A percentile compares a stretch with the other conserved stretches of the same genome.
Conservation (phyloP, 192 early-diverging fungal species). For the Ambispora gerdemannii region DNA sequence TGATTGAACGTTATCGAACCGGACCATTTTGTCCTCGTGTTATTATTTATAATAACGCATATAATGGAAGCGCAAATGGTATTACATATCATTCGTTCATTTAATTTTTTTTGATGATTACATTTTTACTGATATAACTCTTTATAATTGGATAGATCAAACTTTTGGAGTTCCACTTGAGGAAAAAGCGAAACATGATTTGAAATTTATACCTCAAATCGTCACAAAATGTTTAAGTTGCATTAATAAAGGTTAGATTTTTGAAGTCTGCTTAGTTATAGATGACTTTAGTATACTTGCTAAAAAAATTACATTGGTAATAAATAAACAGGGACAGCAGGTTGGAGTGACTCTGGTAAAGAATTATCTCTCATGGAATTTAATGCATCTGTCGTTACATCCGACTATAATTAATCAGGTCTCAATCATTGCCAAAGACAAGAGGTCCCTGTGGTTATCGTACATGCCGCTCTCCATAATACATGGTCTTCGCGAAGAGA, state of each 20-base stretch:
- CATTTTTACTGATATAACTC: neutral
- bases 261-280: neutral
- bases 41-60: constrained; percentile 66
- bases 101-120: neutral
- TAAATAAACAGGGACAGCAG: constrained; percentile 3
- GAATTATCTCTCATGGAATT: neutral
- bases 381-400: neutral
- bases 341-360: constrained; percentile 10
- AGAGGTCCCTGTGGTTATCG: constrained; percentile 59
- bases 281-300: too few species aligned
- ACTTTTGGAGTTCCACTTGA: constrained; percentile 74
- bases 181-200: constrained; percentile 58
- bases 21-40: constrained; percentile 68
- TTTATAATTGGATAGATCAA: constrained; percentile 50
- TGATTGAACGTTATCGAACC: constrained; percentile 71
- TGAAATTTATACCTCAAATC: constrained; percentile 60
- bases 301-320: neutral
- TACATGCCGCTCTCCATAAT: constrained; percentile 53
- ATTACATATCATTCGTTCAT: constrained; percentile 10
- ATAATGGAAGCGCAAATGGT: constrained; percentile 63
- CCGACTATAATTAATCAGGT: neutral
- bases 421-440: constrained; percentile 39
- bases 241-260: constrained; percentile 50
- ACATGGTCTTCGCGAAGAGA: constrained; percentile 59
- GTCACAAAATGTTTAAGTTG: constrained; percentile 57